Percentiles rank a stretch among this genome's conserved stretches.
Conservation (phyloP, 148 eudicot genomes). For the Rhododendron mucronatum region DNA sequence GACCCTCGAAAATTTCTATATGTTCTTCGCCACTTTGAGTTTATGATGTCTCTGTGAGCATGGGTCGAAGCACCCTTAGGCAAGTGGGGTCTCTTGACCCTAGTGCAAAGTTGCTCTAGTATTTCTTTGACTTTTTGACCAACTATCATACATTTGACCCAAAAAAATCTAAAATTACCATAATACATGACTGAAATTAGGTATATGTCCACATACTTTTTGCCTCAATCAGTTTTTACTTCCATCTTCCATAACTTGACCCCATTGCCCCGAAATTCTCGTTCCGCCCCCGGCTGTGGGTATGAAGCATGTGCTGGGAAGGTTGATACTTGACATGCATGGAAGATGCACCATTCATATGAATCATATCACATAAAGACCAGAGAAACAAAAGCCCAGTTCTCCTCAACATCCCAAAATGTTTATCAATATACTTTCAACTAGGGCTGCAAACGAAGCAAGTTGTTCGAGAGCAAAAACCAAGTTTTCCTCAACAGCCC, state of each 20-base stretch:
- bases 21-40: not conserved
- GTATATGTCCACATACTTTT: not conserved
- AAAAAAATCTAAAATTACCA: not conserved
- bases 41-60: not conserved
- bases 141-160: not conserved
- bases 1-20: no score
- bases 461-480: not conserved
- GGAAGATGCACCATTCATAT: not conserved
- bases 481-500: not conserved
- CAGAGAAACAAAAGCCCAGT: slow-evolving; percentile 1
- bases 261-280: not conserved
- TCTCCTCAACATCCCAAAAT: not conserved
- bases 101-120: not conserved
- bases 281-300: not conserved
- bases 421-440: not conserved
- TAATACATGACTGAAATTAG: not conserved
- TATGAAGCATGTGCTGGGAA: not conserved
- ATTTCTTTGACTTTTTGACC: not conserved
- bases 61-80: not conserved
- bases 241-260: not conserved
- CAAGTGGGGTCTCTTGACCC: not conserved
- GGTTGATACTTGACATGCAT: slow-evolving; percentile 5
- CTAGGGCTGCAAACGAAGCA: not conserved
- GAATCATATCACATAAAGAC: not conserved
- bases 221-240: not conserved